phyloP scores from a whole-genome alignment of 75 land plant genomes.

The Isoetes taiwanensis region DNA sequence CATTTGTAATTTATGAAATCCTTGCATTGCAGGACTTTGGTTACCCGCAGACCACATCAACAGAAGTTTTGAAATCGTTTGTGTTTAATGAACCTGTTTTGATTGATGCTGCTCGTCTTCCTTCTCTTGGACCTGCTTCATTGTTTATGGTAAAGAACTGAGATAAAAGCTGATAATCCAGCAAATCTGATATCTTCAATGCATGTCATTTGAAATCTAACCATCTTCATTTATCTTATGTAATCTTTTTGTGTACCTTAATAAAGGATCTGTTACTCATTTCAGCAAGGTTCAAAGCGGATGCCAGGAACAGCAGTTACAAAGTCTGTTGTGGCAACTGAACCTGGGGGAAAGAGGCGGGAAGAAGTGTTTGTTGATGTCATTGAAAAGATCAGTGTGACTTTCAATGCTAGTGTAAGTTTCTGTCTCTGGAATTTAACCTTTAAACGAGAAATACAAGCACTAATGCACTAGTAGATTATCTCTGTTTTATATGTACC shows the following conservation, averaged over 20 bases:
- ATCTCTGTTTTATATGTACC: no score
- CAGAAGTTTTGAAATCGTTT: slow-evolving; percentile 79
- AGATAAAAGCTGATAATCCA: no score
- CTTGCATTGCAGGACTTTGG: slow-evolving; percentile 97
- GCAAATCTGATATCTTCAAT: no score
- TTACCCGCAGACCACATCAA: slow-evolving; percentile 93
- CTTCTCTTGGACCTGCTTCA: slow-evolving; percentile 81
- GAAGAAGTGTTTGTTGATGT: slow-evolving; percentile 98
- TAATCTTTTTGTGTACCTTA: background rate
- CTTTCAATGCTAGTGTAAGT: slow-evolving; percentile 98
- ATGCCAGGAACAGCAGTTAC: slow-evolving; percentile 97
- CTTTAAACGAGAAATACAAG: no score
- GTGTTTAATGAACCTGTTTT: slow-evolving; percentile 92
- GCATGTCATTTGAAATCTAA: background rate
- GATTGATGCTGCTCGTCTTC: slow-evolving; percentile 64
- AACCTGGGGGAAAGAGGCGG: slow-evolving; percentile 75
- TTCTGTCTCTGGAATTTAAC: no score
- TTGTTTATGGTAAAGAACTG: slow-evolving; percentile 65
- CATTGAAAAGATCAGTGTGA: slow-evolving; percentile 92
- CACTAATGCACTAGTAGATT: no score
- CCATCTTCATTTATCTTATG: slow-evolving; percentile 1
- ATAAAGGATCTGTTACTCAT: slow-evolving; percentile 1
- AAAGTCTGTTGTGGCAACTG: slow-evolving; percentile 92
- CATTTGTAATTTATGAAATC: no score
- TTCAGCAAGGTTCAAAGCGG: slow-evolving; percentile 94